Evolutionary conservation across 1,139 yeast genomes (phyloP).

Genomic region (Yamadazyma aaseri): DNA sequence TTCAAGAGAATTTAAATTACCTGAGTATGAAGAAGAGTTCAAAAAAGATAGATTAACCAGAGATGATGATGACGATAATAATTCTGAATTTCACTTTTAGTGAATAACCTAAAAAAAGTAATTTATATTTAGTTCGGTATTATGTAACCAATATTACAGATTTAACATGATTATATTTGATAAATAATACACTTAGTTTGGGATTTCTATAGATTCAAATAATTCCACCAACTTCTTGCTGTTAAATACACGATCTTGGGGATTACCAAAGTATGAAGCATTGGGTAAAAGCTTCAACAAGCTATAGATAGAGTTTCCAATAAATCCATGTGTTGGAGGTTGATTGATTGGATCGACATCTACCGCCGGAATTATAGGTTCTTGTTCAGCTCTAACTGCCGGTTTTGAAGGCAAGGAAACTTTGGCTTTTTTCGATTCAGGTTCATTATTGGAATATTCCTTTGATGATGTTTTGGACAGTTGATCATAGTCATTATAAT

Average conservation of each 20-base stretch:
- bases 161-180: too few species aligned
- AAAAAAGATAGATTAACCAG: constrained; percentile 6
- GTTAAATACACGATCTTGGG: constrained; percentile 39
- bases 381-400: constrained; percentile 8
- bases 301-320: constrained; percentile 53
- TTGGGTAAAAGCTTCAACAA: constrained; percentile 54
- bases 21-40: constrained; percentile 17
- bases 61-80: constrained; percentile 14
- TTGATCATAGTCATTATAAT: constrained; percentile 14
- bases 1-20: constrained; percentile 12
- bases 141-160: too few species aligned
- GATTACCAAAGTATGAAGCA: constrained; percentile 45
- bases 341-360: constrained; percentile 8
- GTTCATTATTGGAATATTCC: constrained; percentile 15
- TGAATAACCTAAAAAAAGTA: too few species aligned
- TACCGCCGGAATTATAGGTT: constrained; percentile 4
- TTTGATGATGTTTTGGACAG: background rate
- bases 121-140: too few species aligned
- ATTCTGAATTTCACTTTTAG: constrained; percentile 21
- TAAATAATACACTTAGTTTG: too few species aligned
- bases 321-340: constrained; percentile 26
- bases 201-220: constrained; percentile 22
- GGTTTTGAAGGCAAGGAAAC: constrained; percentile 15
- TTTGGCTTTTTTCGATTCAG: constrained; percentile 22
- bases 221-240: constrained; percentile 42